Evolutionary conservation across 2,329 filamentous ascomycete genomes (phyloP).

Genomic region (Ophioceras dolichostomum): DNA sequence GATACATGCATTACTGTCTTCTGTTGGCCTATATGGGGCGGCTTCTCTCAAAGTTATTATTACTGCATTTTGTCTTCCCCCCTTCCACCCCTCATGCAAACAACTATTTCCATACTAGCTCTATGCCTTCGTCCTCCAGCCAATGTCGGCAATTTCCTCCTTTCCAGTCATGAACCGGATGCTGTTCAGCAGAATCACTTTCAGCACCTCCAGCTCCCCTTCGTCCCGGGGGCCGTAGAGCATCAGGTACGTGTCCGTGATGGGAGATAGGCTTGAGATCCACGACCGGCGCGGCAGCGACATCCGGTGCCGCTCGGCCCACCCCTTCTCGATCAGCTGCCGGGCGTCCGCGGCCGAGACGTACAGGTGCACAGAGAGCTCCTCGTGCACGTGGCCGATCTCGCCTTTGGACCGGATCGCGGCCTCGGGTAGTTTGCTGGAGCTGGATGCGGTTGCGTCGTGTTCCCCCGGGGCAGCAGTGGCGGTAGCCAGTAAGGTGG

Average conservation of each 20-base stretch:
- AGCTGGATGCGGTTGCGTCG: background rate
- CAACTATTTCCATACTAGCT: too few species aligned
- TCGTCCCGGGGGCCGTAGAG: constrained; percentile 26
- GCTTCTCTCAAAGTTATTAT: too few species aligned
- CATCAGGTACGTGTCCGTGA: constrained; percentile 20
- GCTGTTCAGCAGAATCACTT: background rate
- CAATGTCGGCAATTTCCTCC: background rate
- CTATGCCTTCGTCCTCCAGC: background rate
- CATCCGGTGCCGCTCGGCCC: constrained; percentile 26
- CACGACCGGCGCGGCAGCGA: constrained; percentile 12
- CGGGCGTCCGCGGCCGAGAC: constrained; percentile 24
- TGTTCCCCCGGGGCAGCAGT: background rate
- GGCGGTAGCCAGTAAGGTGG: background rate
- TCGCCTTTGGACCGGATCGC: constrained; percentile 15
- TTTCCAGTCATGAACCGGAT: background rate
- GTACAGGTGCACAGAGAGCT: constrained; percentile 24
- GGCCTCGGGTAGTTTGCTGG: constrained; percentile 4
- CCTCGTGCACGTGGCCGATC: constrained; percentile 23
- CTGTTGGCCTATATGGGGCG: too few species aligned
- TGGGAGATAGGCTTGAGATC: background rate
- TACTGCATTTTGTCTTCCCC: too few species aligned
- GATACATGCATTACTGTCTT: too few species aligned
- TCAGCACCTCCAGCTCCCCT: constrained; percentile 20
- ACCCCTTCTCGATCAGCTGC: constrained; percentile 19
- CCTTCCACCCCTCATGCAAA: too few species aligned